These are phyloP conservation scores for Chaetomium fimeti DNA, from an alignment of 495 filamentous ascomycete genomes.

Conservation along the genomic window DNA sequence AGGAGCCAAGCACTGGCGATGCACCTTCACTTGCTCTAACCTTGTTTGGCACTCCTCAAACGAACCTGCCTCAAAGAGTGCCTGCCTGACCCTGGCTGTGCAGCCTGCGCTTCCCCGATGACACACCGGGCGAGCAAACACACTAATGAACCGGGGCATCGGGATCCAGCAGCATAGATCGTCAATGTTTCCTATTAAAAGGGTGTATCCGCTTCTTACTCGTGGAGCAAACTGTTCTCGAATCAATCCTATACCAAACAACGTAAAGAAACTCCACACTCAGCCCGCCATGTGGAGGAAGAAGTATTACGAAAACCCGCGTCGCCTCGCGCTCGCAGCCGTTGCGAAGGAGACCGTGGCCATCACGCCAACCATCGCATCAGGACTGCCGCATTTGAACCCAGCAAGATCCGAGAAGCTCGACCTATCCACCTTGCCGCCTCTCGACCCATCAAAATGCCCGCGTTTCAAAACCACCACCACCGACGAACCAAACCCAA, in stretches of 20 bases:
- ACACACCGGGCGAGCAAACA: neutral
- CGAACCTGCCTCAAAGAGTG: too few relatives aligned
- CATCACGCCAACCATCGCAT: constrained; percentile 25
- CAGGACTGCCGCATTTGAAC: constrained; percentile 24
- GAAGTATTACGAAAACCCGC: constrained; percentile 15
- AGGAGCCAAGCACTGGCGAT: neutral
- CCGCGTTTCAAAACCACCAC: constrained; percentile 26
- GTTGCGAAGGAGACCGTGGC: constrained; percentile 30
- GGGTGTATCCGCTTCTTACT: neutral
- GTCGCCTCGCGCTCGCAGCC: constrained; percentile 22
- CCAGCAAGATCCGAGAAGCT: constrained; percentile 20
- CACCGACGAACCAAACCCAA: constrained; percentile 8
- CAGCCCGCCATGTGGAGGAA: constrained; percentile 18
- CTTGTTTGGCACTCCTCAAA: constrained; percentile 3
- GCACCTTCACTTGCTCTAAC: neutral
- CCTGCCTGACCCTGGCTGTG: too few relatives aligned
- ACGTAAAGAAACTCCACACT: neutral
- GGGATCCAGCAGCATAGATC: too few relatives aligned
- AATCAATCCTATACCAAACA: neutral
- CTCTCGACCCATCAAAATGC: constrained; percentile 26
- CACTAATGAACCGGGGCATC: neutral
- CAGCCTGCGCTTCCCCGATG: neutral
- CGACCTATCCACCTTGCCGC: constrained; percentile 14
- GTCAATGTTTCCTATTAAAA: neutral
- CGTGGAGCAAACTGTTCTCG: neutral